phyloP scores from a whole-genome alignment of 2,329 filamentous ascomycete genomes.

The Stachybotrys chartarum region DNA sequence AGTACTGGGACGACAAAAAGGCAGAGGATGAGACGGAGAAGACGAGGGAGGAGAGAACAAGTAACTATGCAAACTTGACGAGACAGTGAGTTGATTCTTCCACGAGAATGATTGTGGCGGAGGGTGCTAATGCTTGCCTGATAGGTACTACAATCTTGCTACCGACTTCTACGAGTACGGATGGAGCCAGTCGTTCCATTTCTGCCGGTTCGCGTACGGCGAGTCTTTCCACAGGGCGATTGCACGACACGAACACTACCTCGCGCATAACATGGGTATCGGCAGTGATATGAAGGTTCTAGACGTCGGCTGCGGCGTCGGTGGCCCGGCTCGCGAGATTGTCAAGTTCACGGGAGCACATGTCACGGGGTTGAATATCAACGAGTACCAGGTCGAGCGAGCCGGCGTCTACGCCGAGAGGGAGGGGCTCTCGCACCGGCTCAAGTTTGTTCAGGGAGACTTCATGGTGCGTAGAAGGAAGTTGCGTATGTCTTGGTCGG shows the following conservation, averaged over 20 bases:
- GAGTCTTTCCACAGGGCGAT: constrained; percentile 85
- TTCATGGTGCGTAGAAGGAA: constrained; percentile 59
- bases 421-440: constrained; percentile 68
- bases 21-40: constrained; percentile 70
- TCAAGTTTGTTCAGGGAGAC: constrained; percentile 82
- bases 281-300: constrained; percentile 76
- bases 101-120: neutral
- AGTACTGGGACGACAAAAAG: constrained; percentile 80
- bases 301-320: constrained; percentile 93
- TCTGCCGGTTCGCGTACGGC: constrained; percentile 81
- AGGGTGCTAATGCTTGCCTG: neutral
- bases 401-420: constrained; percentile 73
- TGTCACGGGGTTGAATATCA: constrained; percentile 88
- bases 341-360: constrained; percentile 85
- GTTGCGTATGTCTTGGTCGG: neutral
- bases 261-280: constrained; percentile 78
- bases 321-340: constrained; percentile 89
- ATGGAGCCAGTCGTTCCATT: constrained; percentile 91
- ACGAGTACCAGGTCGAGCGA: constrained; percentile 92
- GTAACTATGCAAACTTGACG: constrained; percentile 82
- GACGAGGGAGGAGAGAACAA: constrained; percentile 57
- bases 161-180: constrained; percentile 92
- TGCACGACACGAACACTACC: constrained; percentile 90
- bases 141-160: constrained; percentile 83
- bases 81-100: constrained; percentile 57